These are phyloP conservation scores for Fraxinus paxiana DNA, from an alignment of 305 asterid species.

Conservation along the genomic window DNA sequence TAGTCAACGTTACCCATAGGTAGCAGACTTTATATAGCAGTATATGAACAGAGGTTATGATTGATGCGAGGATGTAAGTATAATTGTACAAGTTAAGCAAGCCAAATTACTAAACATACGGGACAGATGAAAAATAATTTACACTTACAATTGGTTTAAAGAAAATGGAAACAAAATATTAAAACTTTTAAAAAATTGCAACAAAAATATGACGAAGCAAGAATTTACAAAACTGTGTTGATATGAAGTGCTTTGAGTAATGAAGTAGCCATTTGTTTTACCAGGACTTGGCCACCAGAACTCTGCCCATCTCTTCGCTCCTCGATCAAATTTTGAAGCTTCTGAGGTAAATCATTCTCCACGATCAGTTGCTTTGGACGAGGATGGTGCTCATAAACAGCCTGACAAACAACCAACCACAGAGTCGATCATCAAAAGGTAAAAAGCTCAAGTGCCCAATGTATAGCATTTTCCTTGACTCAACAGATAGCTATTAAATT, in stretches of 20 bases:
- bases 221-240: slow-evolving; percentile 72
- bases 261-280: slow-evolving; percentile 98
- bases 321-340: slow-evolving; percentile 86
- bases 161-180: background rate
- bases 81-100: background rate
- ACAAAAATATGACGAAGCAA: background rate
- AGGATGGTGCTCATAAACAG: slow-evolving; percentile 94
- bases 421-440: slow-evolving; percentile 8
- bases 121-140: background rate
- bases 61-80: background rate
- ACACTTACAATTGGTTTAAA: background rate
- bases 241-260: slow-evolving; percentile 95
- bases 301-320: slow-evolving; percentile 97
- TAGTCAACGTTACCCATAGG: background rate
- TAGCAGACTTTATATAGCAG: background rate
- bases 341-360: slow-evolving; percentile 88
- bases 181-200: background rate
- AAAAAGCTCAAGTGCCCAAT: background rate
- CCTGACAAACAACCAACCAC: slow-evolving; percentile 41
- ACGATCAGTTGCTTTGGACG: slow-evolving; percentile 97
- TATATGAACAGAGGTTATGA: background rate
- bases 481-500: background rate
- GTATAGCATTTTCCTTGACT: background rate
- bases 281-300: slow-evolving; percentile 97
- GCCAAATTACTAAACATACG: background rate